Evolutionary conservation across 75 land plant genomes (phyloP).

Genomic region (Isoetes taiwanensis): DNA sequence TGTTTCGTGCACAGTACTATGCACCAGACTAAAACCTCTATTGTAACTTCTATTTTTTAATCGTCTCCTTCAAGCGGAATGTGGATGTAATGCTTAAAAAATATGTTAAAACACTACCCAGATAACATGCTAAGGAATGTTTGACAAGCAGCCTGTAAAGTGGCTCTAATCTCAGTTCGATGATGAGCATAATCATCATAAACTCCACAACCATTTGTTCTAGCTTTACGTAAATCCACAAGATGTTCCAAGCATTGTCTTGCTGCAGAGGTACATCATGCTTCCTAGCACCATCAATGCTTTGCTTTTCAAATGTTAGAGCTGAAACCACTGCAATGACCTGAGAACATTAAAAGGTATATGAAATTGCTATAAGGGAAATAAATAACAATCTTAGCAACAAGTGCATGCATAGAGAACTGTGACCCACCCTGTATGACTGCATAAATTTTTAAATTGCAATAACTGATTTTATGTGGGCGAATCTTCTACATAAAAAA

Average conservation of each 20-base stretch:
- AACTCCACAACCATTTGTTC: slow-evolving; percentile 21
- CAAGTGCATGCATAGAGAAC: slow-evolving; percentile 27
- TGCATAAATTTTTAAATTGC: slow-evolving; percentile 9
- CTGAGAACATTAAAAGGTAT: slow-evolving; percentile 25
- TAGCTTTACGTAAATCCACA: slow-evolving; percentile 36
- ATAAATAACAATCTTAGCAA: neutral
- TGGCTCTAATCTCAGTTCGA: slow-evolving; percentile 49
- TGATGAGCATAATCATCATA: slow-evolving; percentile 72
- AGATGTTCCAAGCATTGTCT: slow-evolving; percentile 25
- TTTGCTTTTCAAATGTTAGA: slow-evolving; percentile 5
- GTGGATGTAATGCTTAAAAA: too few relatives aligned
- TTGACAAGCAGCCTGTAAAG: slow-evolving; percentile 44
- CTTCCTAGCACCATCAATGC: slow-evolving; percentile 11
- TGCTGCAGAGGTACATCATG: slow-evolving; percentile 25
- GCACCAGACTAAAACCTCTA: too few relatives aligned
- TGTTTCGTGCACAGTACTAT: too few relatives aligned
- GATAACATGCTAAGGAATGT: slow-evolving; percentile 24
- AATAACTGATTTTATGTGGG: too few relatives aligned
- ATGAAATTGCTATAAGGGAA: too few relatives aligned
- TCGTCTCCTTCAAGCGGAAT: too few relatives aligned
- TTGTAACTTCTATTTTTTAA: too few relatives aligned
- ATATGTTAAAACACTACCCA: slow-evolving; percentile 64
- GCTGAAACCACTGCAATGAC: slow-evolving; percentile 34
- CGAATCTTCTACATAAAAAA: too few relatives aligned
- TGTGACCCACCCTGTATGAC: slow-evolving; percentile 23